Evolutionary conservation across 441 rosid genomes (phyloP).

Genomic region (Mallotus repandus): DNA sequence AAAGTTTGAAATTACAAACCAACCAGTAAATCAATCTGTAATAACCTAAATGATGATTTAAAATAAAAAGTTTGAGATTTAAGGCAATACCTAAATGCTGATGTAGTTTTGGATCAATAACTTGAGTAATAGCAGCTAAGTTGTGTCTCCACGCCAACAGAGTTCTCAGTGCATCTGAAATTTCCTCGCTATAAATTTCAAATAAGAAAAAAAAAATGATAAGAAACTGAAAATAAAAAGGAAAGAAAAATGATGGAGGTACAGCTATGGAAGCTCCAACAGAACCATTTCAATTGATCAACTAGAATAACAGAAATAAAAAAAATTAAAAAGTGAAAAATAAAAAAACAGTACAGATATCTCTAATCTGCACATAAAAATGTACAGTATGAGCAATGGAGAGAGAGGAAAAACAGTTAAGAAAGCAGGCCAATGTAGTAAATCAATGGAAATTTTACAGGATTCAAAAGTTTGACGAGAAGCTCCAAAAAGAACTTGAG

Average conservation of each 20-base stretch:
- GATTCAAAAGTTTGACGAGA: neutral
- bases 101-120: conserved; percentile 91
- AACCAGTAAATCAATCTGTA: conserved; percentile 7
- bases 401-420: neutral
- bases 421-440: too few relatives aligned
- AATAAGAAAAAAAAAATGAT: conserved; percentile 26
- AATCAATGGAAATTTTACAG: neutral
- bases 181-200: conserved; percentile 71
- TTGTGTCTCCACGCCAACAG: conserved; percentile 91
- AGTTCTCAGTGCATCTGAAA: conserved; percentile 83
- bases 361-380: too few relatives aligned
- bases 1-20: neutral
- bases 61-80: neutral
- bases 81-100: conserved; percentile 72
- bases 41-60: neutral
- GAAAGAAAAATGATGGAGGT: conserved; percentile 10
- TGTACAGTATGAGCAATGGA: neutral
- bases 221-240: conserved; percentile 24
- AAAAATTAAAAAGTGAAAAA: neutral
- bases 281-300: neutral
- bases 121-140: conserved; percentile 91
- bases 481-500: too few relatives aligned
- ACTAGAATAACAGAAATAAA: neutral
- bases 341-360: too few relatives aligned
- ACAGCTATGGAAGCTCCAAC: conserved; percentile 4